Evolutionary conservation across 176 grass and related monocot species (phyloP), one percentile per base, ranked within the genome.

Genomic region (Zoysia pacifica): DNA sequence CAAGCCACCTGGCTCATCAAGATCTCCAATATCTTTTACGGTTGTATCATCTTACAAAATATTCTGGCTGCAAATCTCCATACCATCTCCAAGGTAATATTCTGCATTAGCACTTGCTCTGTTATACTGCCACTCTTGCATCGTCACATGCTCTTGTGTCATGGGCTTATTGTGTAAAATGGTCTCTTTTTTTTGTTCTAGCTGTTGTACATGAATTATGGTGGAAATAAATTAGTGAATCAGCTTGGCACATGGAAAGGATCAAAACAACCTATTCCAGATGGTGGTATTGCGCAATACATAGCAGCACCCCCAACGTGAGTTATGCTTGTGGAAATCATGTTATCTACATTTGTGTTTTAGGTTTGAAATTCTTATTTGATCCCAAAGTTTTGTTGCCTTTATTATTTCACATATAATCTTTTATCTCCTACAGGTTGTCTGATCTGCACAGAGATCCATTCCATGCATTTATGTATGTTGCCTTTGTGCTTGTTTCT

Each of bases 171-270:
- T 82, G 15, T 62, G 46, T 42, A 65, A 63, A 16, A 48, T 73
- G 45, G 6, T 19, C 5, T 19, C 6, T 45, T 15, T 2, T 9
- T 70, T 41, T 38, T 42, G 46, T 49, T 82, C 42, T 45, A 82
- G 79, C 7, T 52, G 56, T 1, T 82, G 54, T 73, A 52, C 54
- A 7, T 62, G 80, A 82, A 65, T 9, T 82, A 82, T 18, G 39
- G 80, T 74, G 80, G 46, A 72, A 64, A 73, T 65, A 49, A 38
- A 50, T 48, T 73, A 38, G n/a, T 82, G 48, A 82, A 82, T 74
- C 51, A 73, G 45, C 80, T 82, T 0, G 58, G 80, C 37, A 66
- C 41, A 4, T 82, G 59, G 80, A 72, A 74, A 6, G 61, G 45
- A 70, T 74, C 44, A 19, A 70, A 65, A 51, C 46, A 73, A 65